A percentile compares a stretch with the other conserved stretches of the same genome.
phyloP scores from a whole-genome alignment of 2,329 filamentous ascomycete species.

The Xylaria sp. region DNA sequence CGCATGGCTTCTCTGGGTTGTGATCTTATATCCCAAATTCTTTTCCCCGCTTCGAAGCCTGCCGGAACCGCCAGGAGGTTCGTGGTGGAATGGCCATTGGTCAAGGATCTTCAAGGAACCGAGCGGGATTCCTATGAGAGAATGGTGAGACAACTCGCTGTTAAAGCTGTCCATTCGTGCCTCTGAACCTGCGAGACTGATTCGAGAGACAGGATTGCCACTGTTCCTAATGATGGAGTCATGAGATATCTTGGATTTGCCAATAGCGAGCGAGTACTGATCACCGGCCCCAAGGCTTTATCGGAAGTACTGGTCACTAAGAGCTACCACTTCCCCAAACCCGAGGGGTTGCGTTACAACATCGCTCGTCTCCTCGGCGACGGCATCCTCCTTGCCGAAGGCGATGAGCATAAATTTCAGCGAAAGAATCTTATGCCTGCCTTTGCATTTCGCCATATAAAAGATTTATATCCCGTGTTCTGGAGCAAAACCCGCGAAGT shows the following conservation, averaged over 20 bases:
- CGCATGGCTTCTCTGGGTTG: slow-evolving; percentile 54
- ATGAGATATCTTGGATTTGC: slow-evolving; percentile 69
- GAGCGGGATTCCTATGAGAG: slow-evolving; percentile 58
- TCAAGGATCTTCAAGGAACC: slow-evolving; percentile 53
- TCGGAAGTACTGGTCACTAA: slow-evolving; percentile 76
- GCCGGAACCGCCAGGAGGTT: slow-evolving; percentile 57
- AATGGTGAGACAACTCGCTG: slow-evolving; percentile 56
- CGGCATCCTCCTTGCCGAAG: slow-evolving; percentile 83
- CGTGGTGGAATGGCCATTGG: slow-evolving; percentile 63
- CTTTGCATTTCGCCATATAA: slow-evolving; percentile 87
- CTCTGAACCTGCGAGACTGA: slow-evolving; percentile 34
- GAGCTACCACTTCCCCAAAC: slow-evolving; percentile 77
- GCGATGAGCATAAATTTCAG: slow-evolving; percentile 88
- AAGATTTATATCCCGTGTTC: slow-evolving; percentile 85
- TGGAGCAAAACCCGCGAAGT: slow-evolving; percentile 81
- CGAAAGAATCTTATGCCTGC: slow-evolving; percentile 83
- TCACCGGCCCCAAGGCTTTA: slow-evolving; percentile 72
- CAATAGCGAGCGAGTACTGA: slow-evolving; percentile 50
- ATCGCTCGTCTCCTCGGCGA: slow-evolving; percentile 74
- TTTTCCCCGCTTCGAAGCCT: slow-evolving; percentile 63
- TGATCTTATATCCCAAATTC: slow-evolving; percentile 61
- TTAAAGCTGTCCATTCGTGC: background rate
- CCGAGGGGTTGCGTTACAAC: slow-evolving; percentile 61
- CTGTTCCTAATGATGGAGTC: slow-evolving; percentile 74
- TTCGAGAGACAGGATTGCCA: slow-evolving; percentile 61